Evolutionary conservation across 2,329 filamentous ascomycete species (phyloP).

Genomic region (Corniculantispora saksenae): DNA sequence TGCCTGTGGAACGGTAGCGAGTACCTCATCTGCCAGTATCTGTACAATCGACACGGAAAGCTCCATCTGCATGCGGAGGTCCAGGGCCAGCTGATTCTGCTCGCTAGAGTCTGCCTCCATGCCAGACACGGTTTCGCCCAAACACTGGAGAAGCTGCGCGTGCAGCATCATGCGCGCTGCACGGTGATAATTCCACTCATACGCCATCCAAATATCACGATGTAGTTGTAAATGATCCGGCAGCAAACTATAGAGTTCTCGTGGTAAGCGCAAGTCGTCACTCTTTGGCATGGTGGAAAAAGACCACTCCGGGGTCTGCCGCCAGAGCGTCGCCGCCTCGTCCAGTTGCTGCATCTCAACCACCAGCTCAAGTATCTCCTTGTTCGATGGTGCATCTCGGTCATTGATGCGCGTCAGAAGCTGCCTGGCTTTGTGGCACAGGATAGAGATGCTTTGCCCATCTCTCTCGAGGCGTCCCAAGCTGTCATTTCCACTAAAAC

Average conservation of each 20-base stretch:
- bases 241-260: constrained; percentile 8
- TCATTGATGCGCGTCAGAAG: constrained; percentile 26
- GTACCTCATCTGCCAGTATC: constrained; percentile 33
- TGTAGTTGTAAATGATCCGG: constrained; percentile 36
- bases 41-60: constrained; percentile 30
- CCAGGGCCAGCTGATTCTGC: not conserved
- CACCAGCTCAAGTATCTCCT: constrained; percentile 28
- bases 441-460: constrained; percentile 20
- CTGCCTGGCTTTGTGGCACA: constrained; percentile 33
- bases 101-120: constrained; percentile 11
- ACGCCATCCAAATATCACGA: constrained; percentile 41
- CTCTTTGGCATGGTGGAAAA: constrained; percentile 28
- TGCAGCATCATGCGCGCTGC: constrained; percentile 39
- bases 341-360: constrained; percentile 34
- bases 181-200: constrained; percentile 44
- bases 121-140: constrained; percentile 14
- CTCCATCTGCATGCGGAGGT: not conserved
- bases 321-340: constrained; percentile 32
- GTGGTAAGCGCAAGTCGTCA: not conserved
- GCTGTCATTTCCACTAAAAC: constrained; percentile 30
- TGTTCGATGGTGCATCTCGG: not conserved
- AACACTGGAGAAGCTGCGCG: constrained; percentile 35
- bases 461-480: constrained; percentile 33
- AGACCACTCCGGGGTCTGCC: constrained; percentile 35
- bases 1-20: constrained; percentile 39